phyloP scores from a whole-genome alignment of 345 rosid genomes.

The Kandelia obovata region DNA sequence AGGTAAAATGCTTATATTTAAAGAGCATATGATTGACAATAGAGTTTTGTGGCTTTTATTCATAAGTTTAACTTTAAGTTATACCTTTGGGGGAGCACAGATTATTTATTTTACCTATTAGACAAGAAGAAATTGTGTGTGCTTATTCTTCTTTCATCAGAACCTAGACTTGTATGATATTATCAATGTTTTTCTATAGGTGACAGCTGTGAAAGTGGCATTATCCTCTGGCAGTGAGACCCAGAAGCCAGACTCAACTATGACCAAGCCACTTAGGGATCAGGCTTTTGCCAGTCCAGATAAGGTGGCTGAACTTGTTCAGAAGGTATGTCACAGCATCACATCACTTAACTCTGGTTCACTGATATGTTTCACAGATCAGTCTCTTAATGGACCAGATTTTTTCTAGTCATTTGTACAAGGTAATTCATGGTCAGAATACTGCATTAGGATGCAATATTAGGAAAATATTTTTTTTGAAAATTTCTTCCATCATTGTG shows the following conservation, averaged over 20 bases:
- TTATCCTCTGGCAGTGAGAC: slow-evolving; percentile 59
- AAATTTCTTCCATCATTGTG: neutral
- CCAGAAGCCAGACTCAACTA: slow-evolving; percentile 58
- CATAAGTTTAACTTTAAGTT: too few species aligned
- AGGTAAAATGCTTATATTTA: too few species aligned
- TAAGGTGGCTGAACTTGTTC: slow-evolving; percentile 92
- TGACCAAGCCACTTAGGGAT: slow-evolving; percentile 85
- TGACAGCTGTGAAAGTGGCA: slow-evolving; percentile 80
- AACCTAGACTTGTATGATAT: slow-evolving; percentile 1
- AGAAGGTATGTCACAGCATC: slow-evolving; percentile 49
- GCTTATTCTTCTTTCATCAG: neutral
- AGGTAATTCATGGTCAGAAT: neutral
- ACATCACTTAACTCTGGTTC: slow-evolving; percentile 1
- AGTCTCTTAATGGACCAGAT: neutral
- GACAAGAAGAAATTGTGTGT: neutral
- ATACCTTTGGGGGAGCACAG: too few species aligned
- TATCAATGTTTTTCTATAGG: slow-evolving; percentile 44
- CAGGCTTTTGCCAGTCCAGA: slow-evolving; percentile 96
- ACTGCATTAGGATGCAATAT: neutral
- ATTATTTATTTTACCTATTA: neutral
- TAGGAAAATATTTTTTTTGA: neutral
- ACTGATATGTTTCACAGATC: neutral
- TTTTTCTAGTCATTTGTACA: neutral
- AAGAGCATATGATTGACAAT: too few species aligned
- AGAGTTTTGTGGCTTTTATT: too few species aligned